Base-by-base conservation (phyloP, 2,329 filamentous ascomycete genomes). In the Phyllosticta capitalensis region DNA sequence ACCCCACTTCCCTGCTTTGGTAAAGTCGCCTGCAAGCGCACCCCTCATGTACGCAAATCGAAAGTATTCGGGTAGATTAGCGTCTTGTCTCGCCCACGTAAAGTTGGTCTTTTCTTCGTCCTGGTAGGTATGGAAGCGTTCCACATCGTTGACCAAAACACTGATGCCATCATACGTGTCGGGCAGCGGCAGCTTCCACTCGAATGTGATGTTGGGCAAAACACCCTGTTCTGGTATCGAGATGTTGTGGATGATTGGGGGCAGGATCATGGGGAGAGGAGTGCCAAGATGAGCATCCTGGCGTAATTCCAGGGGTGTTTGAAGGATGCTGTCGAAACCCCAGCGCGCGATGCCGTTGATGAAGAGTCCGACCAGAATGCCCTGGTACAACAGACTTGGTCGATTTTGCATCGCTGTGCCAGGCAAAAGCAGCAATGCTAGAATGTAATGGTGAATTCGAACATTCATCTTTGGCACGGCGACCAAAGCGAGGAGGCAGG, bases 361-460 rank as follows among this genome's bases (percentile, higher is more conserved):
- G 72, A 96, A 97, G 0, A 97, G 81, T 0, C 94, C 94, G 7
- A 97, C 77, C 0, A 99, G 79, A 1, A 99, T 78, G 10, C 94
- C 94, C 72, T 97, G 92, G 68, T 94, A 97, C 1, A 96, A 72
- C 9, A 97, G 78, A 0, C 86, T 87, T 0, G 90, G 88, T 0
- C 94, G 83, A 5, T 89, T 97, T 65, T 96, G 92, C 72, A 97
- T 85, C 57, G 84, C 86, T 0, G 94, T 97, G 0, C 92, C 94
- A 0, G 92, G 90, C 5, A 97, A 81, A 0, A 99, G 81, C 0
- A 97, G 78, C 14, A 99, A 81, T 1, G 87, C 91, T 4, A 97
- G 79, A 64, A 97, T 89, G 70, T 97, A 99, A 72, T 99, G 94
- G 70, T 99, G 94, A 60, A 99, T 91, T 33, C 94, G 86, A 55